phyloP scores from a whole-genome alignment of 2,329 filamentous ascomycete species.

The Fusarium sterilihyphosum region DNA sequence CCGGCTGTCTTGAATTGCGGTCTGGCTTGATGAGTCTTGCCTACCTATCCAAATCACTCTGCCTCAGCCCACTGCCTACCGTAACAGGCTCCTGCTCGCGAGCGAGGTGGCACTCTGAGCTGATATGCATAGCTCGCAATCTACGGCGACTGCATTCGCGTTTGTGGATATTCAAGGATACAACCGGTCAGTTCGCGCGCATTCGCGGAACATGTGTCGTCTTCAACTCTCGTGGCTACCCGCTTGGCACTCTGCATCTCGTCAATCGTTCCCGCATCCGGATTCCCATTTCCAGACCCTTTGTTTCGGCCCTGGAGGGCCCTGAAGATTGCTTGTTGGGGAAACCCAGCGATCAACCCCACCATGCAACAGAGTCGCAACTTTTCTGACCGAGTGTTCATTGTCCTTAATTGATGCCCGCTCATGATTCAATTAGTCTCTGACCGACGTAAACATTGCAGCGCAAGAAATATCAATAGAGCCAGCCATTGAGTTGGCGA shows the following conservation, averaged over 20 bases:
- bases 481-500: not conserved
- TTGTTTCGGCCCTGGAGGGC: slow-evolving; percentile 31
- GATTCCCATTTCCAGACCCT: slow-evolving; percentile 38
- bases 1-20: slow-evolving; percentile 14
- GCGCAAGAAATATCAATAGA: not conserved
- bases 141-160: not conserved
- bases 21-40: slow-evolving; percentile 1
- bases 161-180: slow-evolving; percentile 8
- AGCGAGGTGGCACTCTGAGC: not conserved
- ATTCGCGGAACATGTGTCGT: not conserved
- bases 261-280: slow-evolving; percentile 43
- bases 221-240: slow-evolving; percentile 20
- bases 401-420: not conserved
- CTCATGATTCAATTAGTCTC: not conserved
- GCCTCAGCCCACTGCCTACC: slow-evolving; percentile 6
- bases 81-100: not conserved
- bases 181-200: not conserved
- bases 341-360: slow-evolving; percentile 18
- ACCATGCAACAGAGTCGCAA: slow-evolving; percentile 1
- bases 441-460: not conserved
- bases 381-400: slow-evolving; percentile 5
- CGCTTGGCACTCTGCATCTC: slow-evolving; percentile 39
- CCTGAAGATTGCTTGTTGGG: slow-evolving; percentile 22
- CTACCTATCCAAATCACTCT: not conserved
- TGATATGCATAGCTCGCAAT: slow-evolving; percentile 6